Percentiles rank a stretch among this genome's conserved stretches.
phyloP scores from a whole-genome alignment of 179 eudicot species.

The Gypsophila paniculata region DNA sequence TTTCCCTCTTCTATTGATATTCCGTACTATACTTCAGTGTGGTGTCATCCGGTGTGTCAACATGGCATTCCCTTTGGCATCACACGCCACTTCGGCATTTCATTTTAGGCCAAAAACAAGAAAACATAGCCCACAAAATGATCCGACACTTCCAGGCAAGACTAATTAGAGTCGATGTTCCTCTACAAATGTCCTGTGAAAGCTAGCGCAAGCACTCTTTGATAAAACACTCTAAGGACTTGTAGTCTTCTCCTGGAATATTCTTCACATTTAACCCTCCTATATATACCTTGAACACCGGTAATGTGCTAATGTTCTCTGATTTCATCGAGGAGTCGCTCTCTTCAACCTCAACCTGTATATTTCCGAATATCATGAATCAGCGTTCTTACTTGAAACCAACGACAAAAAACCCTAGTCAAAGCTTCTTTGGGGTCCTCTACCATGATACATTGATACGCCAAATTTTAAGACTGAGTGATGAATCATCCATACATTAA shows the following conservation, averaged over 20 bases:
- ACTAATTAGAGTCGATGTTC: neutral
- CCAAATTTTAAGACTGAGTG: too few relatives aligned
- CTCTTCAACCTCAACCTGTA: conserved; percentile 49
- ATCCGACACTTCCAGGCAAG: neutral
- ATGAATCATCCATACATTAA: neutral
- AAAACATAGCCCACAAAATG: too few relatives aligned
- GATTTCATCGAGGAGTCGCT: conserved; percentile 30
- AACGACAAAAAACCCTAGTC: neutral
- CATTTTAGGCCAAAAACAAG: too few relatives aligned
- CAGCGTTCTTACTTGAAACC: neutral
- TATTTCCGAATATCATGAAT: neutral
- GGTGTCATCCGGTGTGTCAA: neutral
- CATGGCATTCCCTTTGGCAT: too few relatives aligned
- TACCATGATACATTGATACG: neutral
- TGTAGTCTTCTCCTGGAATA: conserved; percentile 38
- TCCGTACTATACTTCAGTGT: neutral
- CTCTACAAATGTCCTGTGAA: neutral
- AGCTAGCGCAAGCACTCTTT: conserved; percentile 27
- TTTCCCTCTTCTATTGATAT: neutral
- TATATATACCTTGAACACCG: conserved; percentile 32
- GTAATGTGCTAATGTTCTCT: conserved; percentile 29
- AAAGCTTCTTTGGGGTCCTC: neutral
- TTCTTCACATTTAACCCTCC: conserved; percentile 38
- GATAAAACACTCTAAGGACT: conserved; percentile 43
- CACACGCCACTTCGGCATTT: too few relatives aligned